Evolutionary conservation across 2,329 filamentous ascomycete genomes (phyloP).

Genomic region (Aspergillaceae sp.): DNA sequence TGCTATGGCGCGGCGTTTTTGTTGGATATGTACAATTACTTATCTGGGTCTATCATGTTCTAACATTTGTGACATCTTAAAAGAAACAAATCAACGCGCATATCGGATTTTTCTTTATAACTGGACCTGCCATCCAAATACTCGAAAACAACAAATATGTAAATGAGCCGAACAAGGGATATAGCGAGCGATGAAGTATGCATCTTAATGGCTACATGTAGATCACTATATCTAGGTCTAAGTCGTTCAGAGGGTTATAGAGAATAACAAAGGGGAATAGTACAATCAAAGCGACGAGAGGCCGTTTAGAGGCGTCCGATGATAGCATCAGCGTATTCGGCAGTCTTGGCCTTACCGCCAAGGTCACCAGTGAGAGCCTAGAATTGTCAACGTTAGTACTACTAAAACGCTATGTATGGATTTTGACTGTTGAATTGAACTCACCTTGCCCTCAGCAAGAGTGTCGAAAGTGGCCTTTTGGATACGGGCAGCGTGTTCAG

Average conservation of each 20-base stretch:
- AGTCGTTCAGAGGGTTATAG: slow-evolving; percentile 28
- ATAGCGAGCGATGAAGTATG: slow-evolving; percentile 1
- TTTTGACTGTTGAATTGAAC: slow-evolving; percentile 11
- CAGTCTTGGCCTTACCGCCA: slow-evolving; percentile 90
- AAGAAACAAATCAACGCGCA: too few species aligned
- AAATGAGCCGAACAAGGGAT: too few species aligned
- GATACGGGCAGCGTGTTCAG: slow-evolving; percentile 74
- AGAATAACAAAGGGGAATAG: slow-evolving; percentile 27
- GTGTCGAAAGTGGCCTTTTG: slow-evolving; percentile 94
- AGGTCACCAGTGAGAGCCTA: slow-evolving; percentile 83
- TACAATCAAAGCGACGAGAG: slow-evolving; percentile 20
- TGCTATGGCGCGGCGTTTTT: background rate
- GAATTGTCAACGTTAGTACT: slow-evolving; percentile 10
- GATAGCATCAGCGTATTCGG: slow-evolving; percentile 88
- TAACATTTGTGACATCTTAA: background rate
- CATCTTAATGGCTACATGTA: slow-evolving; percentile 27
- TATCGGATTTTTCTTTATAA: too few species aligned
- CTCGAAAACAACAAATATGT: slow-evolving; percentile 1
- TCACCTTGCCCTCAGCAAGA: slow-evolving; percentile 84
- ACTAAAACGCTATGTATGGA: background rate
- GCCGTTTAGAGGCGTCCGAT: slow-evolving; percentile 54
- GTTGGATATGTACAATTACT: background rate
- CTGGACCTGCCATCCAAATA: background rate
- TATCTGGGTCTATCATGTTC: background rate
- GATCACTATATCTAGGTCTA: slow-evolving; percentile 32